These are phyloP conservation scores for Tarenaya hassleriana DNA, from an alignment of 345 rosid species.

Conservation along the genomic window DNA sequence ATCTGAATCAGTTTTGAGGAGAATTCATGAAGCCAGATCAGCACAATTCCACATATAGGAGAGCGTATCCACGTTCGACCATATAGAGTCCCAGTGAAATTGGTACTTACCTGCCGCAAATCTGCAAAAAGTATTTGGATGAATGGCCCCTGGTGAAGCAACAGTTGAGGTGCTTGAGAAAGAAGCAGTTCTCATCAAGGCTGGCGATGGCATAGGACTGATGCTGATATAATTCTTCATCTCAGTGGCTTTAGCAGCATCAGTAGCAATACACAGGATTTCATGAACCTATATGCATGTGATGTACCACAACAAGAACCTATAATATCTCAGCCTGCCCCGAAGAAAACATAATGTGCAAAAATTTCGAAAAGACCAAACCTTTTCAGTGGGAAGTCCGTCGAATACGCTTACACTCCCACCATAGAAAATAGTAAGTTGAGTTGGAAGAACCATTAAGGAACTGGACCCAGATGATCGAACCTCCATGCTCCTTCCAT, in stretches of 20 bases:
- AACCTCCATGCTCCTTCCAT: constrained; percentile 31
- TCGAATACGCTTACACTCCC: constrained; percentile 71
- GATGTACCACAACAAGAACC: not conserved
- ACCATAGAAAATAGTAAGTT: constrained; percentile 77
- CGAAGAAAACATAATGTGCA: constrained; percentile 3
- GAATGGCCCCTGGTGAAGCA: constrained; percentile 46
- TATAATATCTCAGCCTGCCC: not conserved
- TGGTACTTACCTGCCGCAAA: constrained; percentile 59
- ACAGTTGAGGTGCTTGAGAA: constrained; percentile 58
- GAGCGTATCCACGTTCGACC: constrained; percentile 8
- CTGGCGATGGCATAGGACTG: constrained; percentile 43
- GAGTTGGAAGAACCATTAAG: constrained; percentile 32
- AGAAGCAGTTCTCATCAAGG: constrained; percentile 72
- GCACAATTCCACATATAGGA: too few relatives aligned
- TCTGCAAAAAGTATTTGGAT: constrained; percentile 51
- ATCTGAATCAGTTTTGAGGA: constrained; percentile 34
- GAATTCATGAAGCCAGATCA: constrained; percentile 11
- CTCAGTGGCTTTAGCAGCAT: constrained; percentile 45
- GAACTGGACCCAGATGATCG: constrained; percentile 34
- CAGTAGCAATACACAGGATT: constrained; percentile 57
- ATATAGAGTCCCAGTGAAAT: constrained; percentile 8
- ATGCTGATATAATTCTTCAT: constrained; percentile 34
- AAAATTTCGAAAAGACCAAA: constrained; percentile 31
- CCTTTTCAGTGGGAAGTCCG: too few relatives aligned
- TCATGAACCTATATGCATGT: constrained; percentile 49